Conservation (phyloP, 1,284 basidiomycete species). For the Pseudozyma thailandica region DNA sequence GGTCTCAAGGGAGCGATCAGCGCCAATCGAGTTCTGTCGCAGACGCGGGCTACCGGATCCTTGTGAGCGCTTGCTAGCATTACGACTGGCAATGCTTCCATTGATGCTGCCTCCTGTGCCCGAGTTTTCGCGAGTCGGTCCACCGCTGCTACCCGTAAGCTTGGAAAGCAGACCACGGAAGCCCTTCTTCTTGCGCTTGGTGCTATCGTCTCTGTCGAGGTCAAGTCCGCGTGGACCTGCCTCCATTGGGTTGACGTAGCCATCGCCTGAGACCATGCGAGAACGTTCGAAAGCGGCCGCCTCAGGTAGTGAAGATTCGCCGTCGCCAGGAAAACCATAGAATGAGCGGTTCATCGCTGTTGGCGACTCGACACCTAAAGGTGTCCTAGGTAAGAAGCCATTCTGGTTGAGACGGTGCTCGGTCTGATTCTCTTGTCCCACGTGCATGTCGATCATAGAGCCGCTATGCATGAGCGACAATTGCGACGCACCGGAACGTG, state of each 20-base stretch:
- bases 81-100: constrained; percentile 49
- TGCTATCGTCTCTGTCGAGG: constrained; percentile 21
- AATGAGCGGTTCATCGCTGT: constrained; percentile 42
- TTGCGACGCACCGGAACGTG: constrained; percentile 50
- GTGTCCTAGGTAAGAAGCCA: constrained; percentile 53
- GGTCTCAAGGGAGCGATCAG: constrained; percentile 46
- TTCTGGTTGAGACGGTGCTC: constrained; percentile 56
- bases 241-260: constrained; percentile 47
- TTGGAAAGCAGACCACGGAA: constrained; percentile 54
- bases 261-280: constrained; percentile 38
- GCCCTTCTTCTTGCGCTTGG: constrained; percentile 56
- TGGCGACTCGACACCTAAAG: constrained; percentile 42
- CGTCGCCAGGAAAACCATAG: constrained; percentile 60
- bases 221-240: constrained; percentile 40
- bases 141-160: constrained; percentile 37
- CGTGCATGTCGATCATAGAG: constrained; percentile 70
- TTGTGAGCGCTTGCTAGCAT: constrained; percentile 46
- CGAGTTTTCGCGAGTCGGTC: constrained; percentile 21
- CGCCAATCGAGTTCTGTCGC: constrained; percentile 40
- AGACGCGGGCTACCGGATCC: constrained; percentile 35
- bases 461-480: constrained; percentile 68
- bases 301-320: constrained; percentile 39
- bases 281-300: constrained; percentile 35
- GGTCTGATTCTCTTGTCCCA: constrained; percentile 60
- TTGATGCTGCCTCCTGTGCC: constrained; percentile 19